A percentile compares a stretch with the other conserved stretches of the same genome.
Conservation (phyloP, 176 grass and related monocot species). For the Oryza punctata region DNA sequence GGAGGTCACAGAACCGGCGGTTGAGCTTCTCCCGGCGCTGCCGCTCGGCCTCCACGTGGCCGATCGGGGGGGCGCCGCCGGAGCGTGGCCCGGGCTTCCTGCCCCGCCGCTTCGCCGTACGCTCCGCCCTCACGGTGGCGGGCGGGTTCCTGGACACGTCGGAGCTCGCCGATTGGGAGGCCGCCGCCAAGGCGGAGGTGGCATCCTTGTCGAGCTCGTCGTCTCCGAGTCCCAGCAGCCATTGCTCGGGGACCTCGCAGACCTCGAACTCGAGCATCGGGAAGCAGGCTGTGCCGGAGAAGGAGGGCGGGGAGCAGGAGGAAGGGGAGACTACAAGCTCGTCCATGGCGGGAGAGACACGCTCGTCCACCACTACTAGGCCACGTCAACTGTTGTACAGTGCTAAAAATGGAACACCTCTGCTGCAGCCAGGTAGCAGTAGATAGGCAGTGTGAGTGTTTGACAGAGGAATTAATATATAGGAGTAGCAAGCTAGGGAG, state of each 20-base stretch:
- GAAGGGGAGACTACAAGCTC: not conserved
- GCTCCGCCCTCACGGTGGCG: not conserved
- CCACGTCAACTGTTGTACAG: too few species aligned
- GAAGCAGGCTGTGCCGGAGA: not conserved
- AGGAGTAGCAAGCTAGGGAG: too few species aligned
- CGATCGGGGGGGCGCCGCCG: constrained; percentile 1
- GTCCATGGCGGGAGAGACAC: not conserved
- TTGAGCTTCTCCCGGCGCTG: constrained; percentile 62
- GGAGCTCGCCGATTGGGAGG: constrained; percentile 30
- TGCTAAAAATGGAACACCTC: too few species aligned
- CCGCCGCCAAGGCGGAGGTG: not conserved
- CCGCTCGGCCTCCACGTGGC: constrained; percentile 65
- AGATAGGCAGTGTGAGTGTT: too few species aligned
- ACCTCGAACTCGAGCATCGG: constrained; percentile 27
- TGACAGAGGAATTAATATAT: too few species aligned
- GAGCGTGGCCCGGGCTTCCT: not conserved
- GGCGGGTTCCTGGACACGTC: not conserved
- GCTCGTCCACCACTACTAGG: too few species aligned
- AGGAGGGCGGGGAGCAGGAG: constrained; percentile 19
- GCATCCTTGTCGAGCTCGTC: not conserved
- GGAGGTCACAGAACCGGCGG: constrained; percentile 62
- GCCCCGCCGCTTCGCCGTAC: not conserved
- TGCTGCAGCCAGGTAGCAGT: too few species aligned
- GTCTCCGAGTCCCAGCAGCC: constrained; percentile 8
- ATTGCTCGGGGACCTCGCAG: constrained; percentile 36